phyloP scores from a whole-genome alignment of 257 asterid species.

The Avicennia marina region DNA sequence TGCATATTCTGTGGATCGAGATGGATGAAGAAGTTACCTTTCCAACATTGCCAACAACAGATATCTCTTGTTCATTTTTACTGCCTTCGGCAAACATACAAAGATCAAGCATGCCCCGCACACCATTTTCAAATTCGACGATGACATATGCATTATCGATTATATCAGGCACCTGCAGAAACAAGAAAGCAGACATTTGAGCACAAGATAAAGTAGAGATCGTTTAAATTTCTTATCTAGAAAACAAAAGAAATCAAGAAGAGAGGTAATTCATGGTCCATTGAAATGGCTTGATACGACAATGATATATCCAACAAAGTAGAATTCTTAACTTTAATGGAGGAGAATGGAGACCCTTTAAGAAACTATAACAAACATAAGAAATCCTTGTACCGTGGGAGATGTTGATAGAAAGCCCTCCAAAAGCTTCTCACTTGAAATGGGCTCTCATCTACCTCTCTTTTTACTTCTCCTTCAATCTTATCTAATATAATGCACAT shows the following conservation, averaged over 20 bases:
- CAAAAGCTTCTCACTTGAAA: too few relatives aligned
- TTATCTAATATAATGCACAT: not conserved
- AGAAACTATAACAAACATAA: not conserved
- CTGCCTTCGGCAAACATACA: conserved; percentile 99
- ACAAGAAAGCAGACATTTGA: conserved; percentile 2
- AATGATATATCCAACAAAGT: too few relatives aligned
- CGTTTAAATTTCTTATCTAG: not conserved
- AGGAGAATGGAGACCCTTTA: too few relatives aligned
- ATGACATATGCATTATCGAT: conserved; percentile 92
- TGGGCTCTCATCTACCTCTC: too few relatives aligned
- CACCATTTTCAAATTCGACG: conserved; percentile 81
- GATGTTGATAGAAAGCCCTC: not conserved
- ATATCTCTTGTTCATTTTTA: conserved; percentile 92
- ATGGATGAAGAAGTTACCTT: conserved; percentile 46
- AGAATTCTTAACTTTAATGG: too few relatives aligned
- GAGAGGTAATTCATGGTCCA: conserved; percentile 2
- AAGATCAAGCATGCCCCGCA: conserved; percentile 86
- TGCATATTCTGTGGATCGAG: not conserved
- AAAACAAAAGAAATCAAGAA: not conserved
- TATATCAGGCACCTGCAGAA: conserved; percentile 81
- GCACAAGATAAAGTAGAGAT: not conserved
- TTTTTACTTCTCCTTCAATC: not conserved
- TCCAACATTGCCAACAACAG: conserved; percentile 81
- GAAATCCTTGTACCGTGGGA: not conserved
- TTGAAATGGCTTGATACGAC: too few relatives aligned